Percentiles rank a stretch among this genome's conserved stretches.
Conservation (phyloP, 2,329 filamentous ascomycete species). For the Lecanoromycetidae sp. region DNA sequence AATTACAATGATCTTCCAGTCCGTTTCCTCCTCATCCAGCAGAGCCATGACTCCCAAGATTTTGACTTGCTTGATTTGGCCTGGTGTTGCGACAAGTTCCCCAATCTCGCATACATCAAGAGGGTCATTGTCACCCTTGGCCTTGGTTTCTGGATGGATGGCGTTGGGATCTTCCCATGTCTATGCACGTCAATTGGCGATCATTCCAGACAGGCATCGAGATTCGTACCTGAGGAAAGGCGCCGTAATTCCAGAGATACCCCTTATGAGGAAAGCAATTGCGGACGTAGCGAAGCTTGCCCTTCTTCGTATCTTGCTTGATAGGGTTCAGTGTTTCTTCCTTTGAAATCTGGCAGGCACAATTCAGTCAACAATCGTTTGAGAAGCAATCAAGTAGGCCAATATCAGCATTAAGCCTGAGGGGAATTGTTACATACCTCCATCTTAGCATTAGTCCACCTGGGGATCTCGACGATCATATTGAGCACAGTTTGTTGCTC, state of each 20-base stretch:
- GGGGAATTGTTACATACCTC: slow-evolving; percentile 68
- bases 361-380: background rate
- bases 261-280: slow-evolving; percentile 99
- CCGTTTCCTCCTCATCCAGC: slow-evolving; percentile 98
- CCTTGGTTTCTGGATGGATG: slow-evolving; percentile 96
- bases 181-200: slow-evolving; percentile 38
- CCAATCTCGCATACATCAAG: slow-evolving; percentile 99
- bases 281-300: slow-evolving; percentile 96
- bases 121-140: slow-evolving; percentile 98
- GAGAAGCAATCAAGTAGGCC: background rate
- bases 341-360: slow-evolving; percentile 73
- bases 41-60: slow-evolving; percentile 98
- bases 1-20: slow-evolving; percentile 99
- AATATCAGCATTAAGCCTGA: slow-evolving; percentile 1
- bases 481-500: slow-evolving; percentile 90
- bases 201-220: background rate
- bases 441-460: slow-evolving; percentile 99
- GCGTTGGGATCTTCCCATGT: slow-evolving; percentile 98
- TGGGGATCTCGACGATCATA: slow-evolving; percentile 98
- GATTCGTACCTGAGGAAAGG: slow-evolving; percentile 78
- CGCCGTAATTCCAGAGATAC: slow-evolving; percentile 99
- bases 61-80: slow-evolving; percentile 99
- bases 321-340: slow-evolving; percentile 97
- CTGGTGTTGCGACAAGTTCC: slow-evolving; percentile 89
- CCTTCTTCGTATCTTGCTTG: slow-evolving; percentile 99